Base-by-base conservation (phyloP, 768 basidiomycete species). In the Suillus luteus region DNA sequence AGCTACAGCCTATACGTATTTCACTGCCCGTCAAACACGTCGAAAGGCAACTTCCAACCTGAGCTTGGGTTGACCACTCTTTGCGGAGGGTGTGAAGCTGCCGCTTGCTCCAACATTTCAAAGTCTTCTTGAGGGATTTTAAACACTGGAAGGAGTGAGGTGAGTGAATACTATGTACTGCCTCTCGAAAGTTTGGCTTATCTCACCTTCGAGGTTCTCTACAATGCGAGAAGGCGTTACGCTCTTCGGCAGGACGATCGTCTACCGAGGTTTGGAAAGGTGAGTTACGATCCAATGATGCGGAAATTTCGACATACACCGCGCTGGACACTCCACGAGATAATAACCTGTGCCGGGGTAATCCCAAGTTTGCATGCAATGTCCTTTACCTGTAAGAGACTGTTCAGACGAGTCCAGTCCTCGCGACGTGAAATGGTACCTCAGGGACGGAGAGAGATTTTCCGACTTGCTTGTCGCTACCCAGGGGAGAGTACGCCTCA, bases 401-500 rank as follows among this genome's bases (percentile, higher is more conserved):
- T 54, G 55, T 35, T 19, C 31, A 19, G 9, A 37, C 5, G 22
- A 40, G 54, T 48, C 41, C n/a, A 27, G 19, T 5, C 4, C 12
- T 5, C 37, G 35, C 22, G 4, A 41, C 5, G 37, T 61, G 17
- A 27, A 43, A 62, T 19, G 55, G 2, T 64, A 83, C 86, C 78
- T 82, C 85, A 19, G 87, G 86, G 40, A 87, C 76, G n/a, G 79
- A 69, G 55, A 92, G 82, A 9, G 82, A 81, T 64, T 85, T 79
- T 62, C 81, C 78, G 9, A 90, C 89, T 68, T 82, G 83, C 51
- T 82, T 78, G 58, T 76, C 79, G 66, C 90, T 84, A 57, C 90
- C 90, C 3, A 92, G 80, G 1, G 91, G 91, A 14, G 90, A 92
- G 76, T 91, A 92, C 12, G 91, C 89, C 69, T 91, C 86, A 3